These are phyloP conservation scores for Monilinia polystroma DNA, from an alignment of 2,329 filamentous ascomycete genomes.

Conservation along the genomic window DNA sequence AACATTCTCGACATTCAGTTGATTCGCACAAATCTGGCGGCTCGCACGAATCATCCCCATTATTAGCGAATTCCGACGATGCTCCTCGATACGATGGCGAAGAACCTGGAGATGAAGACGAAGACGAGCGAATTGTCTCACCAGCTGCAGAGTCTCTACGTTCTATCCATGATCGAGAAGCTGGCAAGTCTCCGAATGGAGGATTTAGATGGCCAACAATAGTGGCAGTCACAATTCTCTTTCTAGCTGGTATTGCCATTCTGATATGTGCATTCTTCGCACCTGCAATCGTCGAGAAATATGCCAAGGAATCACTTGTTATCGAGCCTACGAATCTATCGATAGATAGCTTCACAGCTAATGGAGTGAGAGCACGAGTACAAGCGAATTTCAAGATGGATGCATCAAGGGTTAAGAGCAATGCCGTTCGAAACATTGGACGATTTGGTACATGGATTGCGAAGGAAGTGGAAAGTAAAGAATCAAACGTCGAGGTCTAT, in stretches of 20 bases:
- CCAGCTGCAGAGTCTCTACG: constrained; percentile 41
- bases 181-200: constrained; percentile 40
- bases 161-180: constrained; percentile 39
- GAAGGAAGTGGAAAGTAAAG: constrained; percentile 68
- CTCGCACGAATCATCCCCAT: constrained; percentile 40
- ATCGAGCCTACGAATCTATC: constrained; percentile 82
- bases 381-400: constrained; percentile 82
- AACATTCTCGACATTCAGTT: constrained; percentile 14
- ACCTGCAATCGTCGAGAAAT: constrained; percentile 77
- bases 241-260: constrained; percentile 61
- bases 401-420: constrained; percentile 68
- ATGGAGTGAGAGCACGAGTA: constrained; percentile 76
- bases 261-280: constrained; percentile 78
- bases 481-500: constrained; percentile 72
- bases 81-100: constrained; percentile 38
- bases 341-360: constrained; percentile 77
- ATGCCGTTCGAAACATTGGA: constrained; percentile 72
- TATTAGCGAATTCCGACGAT: constrained; percentile 38
- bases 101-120: constrained; percentile 27
- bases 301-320: constrained; percentile 78
- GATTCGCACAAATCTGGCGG: not conserved
- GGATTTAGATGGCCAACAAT: constrained; percentile 71
- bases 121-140: constrained; percentile 32
- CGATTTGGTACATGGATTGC: constrained; percentile 78
- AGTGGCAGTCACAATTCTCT: constrained; percentile 68